Percentiles rank a stretch among this genome's conserved stretches.
phyloP scores from a whole-genome alignment of 306 rosid genomes.

The Rosa rugosa region DNA sequence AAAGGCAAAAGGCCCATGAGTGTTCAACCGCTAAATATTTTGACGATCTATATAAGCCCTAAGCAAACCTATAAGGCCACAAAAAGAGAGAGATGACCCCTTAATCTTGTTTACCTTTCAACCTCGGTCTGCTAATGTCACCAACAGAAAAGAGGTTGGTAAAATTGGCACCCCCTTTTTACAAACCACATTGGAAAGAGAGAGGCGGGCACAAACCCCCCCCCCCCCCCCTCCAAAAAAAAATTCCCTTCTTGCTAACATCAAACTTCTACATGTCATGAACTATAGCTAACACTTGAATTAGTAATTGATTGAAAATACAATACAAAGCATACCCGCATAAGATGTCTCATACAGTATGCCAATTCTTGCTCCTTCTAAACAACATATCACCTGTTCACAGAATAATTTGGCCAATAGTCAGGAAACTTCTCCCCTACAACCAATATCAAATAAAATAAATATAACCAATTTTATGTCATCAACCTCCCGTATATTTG shows the following conservation, averaged over 20 bases:
- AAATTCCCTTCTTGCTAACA: not conserved
- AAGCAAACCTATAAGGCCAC: not conserved
- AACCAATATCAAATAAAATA: not conserved
- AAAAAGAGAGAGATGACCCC: not conserved
- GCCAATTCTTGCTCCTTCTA: conserved; percentile 95
- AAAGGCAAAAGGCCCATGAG: not conserved
- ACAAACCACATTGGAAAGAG: not conserved
- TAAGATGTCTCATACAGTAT: conserved; percentile 84
- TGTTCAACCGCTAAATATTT: not conserved
- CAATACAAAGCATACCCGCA: conserved; percentile 64
- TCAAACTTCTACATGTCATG: conserved; percentile 13
- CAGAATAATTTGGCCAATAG: conserved; percentile 18
- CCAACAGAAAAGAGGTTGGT: not conserved
- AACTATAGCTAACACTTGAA: not conserved
- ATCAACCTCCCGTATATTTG: not conserved
- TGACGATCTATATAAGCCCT: not conserved
- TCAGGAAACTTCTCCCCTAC: not conserved
- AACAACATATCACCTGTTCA: conserved; percentile 78
- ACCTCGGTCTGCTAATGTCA: conserved; percentile 3
- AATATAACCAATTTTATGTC: not conserved
- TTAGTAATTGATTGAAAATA: conserved; percentile 8
- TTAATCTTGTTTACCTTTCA: conserved; percentile 4
- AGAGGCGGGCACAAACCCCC: too few relatives aligned
- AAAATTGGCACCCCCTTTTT: not conserved
- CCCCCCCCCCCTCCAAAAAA: too few relatives aligned